Evolutionary conservation across 768 basidiomycete genomes (phyloP).

Genomic region (Russula ochroleuca): DNA sequence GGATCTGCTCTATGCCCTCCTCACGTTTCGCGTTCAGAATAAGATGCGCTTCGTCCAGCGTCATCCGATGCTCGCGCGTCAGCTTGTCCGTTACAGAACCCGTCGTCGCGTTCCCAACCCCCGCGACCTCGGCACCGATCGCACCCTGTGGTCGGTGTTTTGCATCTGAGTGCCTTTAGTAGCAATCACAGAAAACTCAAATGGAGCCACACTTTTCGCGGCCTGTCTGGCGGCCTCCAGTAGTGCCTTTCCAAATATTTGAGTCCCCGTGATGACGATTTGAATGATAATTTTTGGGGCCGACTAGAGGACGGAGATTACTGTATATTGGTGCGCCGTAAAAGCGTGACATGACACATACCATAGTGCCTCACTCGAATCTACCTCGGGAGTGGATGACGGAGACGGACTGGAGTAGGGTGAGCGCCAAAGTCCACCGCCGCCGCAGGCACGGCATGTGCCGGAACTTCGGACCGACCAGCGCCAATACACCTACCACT

Average conservation of each 20-base stretch:
- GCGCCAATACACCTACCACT: neutral
- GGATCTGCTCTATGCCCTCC: conserved; percentile 59
- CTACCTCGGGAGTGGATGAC: neutral
- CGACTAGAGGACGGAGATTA: conserved; percentile 44
- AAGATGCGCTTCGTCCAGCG: conserved; percentile 88
- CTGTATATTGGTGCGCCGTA: neutral
- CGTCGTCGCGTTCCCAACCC: conserved; percentile 69
- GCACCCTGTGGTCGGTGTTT: conserved; percentile 71
- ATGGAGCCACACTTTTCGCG: conserved; percentile 68
- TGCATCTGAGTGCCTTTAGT: conserved; percentile 55
- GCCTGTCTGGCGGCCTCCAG: conserved; percentile 88
- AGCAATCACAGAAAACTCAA: neutral
- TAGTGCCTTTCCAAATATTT: conserved; percentile 89
- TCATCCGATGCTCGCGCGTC: conserved; percentile 86
- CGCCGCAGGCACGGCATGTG: neutral
- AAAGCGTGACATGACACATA: neutral
- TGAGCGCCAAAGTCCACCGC: neutral
- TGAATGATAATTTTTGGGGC: conserved; percentile 76
- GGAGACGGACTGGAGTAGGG: neutral
- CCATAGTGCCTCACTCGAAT: conserved; percentile 11
- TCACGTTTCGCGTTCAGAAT: conserved; percentile 85
- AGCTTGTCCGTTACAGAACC: conserved; percentile 75
- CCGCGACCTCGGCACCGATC: conserved; percentile 63
- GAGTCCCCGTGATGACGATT: conserved; percentile 69
- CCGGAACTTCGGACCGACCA: neutral